phyloP scores from a whole-genome alignment of 495 filamentous ascomycete genomes.

The Aspergillus funiculosus region DNA sequence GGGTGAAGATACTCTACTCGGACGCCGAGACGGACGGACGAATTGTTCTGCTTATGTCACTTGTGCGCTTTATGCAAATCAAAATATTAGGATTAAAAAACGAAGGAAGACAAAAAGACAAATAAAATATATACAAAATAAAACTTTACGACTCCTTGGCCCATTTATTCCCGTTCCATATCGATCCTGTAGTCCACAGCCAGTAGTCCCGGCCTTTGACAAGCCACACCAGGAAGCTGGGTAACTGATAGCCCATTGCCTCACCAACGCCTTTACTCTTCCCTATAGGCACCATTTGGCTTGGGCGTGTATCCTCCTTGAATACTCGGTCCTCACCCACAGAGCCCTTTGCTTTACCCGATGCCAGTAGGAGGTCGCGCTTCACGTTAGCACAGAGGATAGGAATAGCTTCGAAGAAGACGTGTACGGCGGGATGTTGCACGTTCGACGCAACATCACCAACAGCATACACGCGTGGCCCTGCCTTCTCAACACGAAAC shows the following conservation, averaged over 20 bases:
- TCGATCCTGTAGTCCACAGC: conserved; percentile 41
- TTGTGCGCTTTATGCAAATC: too few relatives aligned
- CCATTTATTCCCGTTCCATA: conserved; percentile 51
- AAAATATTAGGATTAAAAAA: too few relatives aligned
- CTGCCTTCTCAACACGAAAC: conserved; percentile 44
- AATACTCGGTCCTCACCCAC: conserved; percentile 20
- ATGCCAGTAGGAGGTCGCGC: conserved; percentile 29
- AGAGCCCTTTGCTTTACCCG: background rate
- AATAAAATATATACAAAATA: too few relatives aligned
- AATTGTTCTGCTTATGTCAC: too few relatives aligned
- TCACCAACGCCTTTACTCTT: conserved; percentile 50
- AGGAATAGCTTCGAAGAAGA: conserved; percentile 36
- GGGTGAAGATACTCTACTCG: background rate
- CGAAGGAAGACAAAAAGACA: too few relatives aligned
- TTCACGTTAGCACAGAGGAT: conserved; percentile 41
- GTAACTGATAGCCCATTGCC: conserved; percentile 46
- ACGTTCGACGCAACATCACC: conserved; percentile 39
- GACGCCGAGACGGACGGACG: conserved; percentile 1
- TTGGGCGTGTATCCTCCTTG: conserved; percentile 40
- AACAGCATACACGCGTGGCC: conserved; percentile 42
- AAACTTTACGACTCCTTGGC: conserved; percentile 34
- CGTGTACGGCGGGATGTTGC: conserved; percentile 31
- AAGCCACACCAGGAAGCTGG: conserved; percentile 51
- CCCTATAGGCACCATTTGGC: conserved; percentile 52
- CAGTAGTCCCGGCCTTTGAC: conserved; percentile 61